Conservation (phyloP, 2,329 filamentous ascomycete genomes). For the Neonectria coccinea region DNA sequence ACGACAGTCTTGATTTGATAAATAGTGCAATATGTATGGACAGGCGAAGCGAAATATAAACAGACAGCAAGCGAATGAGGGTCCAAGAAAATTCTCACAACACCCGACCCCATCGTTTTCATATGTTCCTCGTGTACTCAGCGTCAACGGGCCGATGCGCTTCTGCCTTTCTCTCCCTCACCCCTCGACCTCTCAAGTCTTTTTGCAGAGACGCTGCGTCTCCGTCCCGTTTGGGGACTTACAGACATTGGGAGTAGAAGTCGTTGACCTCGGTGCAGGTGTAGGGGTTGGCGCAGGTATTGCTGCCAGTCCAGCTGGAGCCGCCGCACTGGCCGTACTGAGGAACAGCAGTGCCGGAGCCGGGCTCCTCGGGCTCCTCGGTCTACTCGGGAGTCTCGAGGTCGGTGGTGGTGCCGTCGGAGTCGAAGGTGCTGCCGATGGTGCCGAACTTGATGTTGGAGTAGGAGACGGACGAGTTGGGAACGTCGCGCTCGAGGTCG, state of each 20-base stretch:
- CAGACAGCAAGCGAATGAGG: constrained; percentile 9
- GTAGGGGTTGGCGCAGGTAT: constrained; percentile 49
- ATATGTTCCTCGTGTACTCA: not conserved
- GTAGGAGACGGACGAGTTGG: constrained; percentile 65
- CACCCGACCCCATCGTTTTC: not conserved
- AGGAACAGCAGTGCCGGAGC: constrained; percentile 34
- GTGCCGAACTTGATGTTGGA: constrained; percentile 70
- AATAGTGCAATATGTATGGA: constrained; percentile 23
- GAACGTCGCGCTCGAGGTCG: constrained; percentile 59
- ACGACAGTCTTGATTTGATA: constrained; percentile 10
- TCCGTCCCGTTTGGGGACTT: constrained; percentile 22
- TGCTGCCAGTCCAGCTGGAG: constrained; percentile 50
- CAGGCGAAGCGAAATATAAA: constrained; percentile 16
- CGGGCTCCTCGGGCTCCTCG: constrained; percentile 22
- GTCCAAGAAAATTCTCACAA: not conserved
- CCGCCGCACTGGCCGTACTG: constrained; percentile 56
- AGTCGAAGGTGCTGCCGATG: constrained; percentile 64
- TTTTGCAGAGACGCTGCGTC: not conserved
- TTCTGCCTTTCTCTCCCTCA: not conserved
- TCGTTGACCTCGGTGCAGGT: constrained; percentile 54
- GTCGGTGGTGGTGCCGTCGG: constrained; percentile 10
- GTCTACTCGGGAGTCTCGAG: constrained; percentile 3
- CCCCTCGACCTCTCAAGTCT: not conserved
- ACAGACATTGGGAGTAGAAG: constrained; percentile 58
- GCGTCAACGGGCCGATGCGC: not conserved